Conservation (phyloP, 495 filamentous ascomycete species). For the Xylaria scruposa region DNA sequence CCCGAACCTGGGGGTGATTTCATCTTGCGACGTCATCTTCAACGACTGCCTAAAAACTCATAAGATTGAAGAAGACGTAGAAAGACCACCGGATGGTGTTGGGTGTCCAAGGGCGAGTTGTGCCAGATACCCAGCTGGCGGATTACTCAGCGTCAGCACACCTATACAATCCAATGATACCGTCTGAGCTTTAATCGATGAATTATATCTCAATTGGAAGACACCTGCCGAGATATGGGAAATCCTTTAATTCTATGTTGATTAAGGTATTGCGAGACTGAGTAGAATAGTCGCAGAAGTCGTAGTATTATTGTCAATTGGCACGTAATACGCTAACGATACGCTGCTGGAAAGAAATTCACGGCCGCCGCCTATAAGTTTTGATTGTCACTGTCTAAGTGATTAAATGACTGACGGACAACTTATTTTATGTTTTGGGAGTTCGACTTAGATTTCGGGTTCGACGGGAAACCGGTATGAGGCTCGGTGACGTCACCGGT, state of each 20-base stretch:
- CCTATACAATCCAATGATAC: too few relatives aligned
- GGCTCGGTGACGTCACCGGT: conserved; percentile 21
- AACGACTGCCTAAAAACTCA: not conserved
- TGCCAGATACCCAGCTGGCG: not conserved
- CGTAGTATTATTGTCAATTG: not conserved
- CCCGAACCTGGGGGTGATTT: conserved; percentile 38
- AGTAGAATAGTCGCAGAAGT: not conserved
- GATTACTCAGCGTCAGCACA: conserved; percentile 15
- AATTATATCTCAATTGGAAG: not conserved
- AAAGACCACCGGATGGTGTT: not conserved
- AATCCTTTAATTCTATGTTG: not conserved
- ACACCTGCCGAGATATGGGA: not conserved
- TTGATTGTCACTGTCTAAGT: not conserved
- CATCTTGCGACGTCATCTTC: conserved; percentile 30
- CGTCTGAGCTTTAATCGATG: not conserved
- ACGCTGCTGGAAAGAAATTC: not conserved
- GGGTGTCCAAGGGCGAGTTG: not conserved
- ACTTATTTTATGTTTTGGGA: not conserved
- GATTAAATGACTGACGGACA: not conserved
- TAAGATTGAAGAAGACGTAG: not conserved
- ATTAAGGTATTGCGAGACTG: not conserved
- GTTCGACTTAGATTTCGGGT: not conserved
- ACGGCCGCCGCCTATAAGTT: not conserved
- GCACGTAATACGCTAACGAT: not conserved
- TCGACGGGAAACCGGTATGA: conserved; percentile 1